These are phyloP conservation scores for Aspergillus sp. DNA, from an alignment of 2,329 filamentous ascomycete genomes.

Conservation along the genomic window DNA sequence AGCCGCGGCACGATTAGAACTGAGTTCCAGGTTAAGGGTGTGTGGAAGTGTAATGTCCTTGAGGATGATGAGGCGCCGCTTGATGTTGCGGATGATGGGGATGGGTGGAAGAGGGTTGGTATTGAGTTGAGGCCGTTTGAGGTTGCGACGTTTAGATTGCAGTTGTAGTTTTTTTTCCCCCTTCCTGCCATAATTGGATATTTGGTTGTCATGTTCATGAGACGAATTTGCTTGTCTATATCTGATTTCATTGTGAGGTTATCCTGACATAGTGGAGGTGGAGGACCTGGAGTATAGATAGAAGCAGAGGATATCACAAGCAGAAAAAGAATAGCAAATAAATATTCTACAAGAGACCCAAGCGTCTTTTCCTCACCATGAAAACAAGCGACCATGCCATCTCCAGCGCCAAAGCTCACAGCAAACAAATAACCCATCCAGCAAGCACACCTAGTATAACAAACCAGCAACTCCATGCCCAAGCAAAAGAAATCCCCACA, in stretches of 20 bases:
- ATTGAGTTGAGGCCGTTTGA: slow-evolving; percentile 78
- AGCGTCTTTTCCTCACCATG: neutral
- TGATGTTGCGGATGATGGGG: slow-evolving; percentile 39
- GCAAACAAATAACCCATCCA: neutral
- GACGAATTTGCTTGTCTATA: neutral
- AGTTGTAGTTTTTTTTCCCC: slow-evolving; percentile 39
- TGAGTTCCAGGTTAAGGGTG: slow-evolving; percentile 69
- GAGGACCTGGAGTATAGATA: neutral
- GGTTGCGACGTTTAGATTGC: slow-evolving; percentile 75
- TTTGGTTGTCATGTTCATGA: neutral
- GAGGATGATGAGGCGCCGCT: slow-evolving; percentile 80
- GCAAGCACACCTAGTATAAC: neutral
- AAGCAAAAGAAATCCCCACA: neutral
- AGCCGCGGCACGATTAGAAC: slow-evolving; percentile 70
- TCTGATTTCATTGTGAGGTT: neutral
- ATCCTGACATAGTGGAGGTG: neutral
- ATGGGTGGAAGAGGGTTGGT: slow-evolving; percentile 48
- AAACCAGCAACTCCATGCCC: neutral
- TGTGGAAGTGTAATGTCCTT: slow-evolving; percentile 79
- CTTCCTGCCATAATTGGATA: neutral
- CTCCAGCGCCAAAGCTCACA: neutral
- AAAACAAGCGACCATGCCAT: neutral
- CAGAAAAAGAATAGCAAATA: neutral
- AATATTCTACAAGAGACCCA: neutral
- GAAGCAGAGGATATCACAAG: neutral